Evolutionary conservation across 2,329 filamentous ascomycete genomes (phyloP), one percentile per base, ranked within the genome.

Genomic region (Diaporthe sp.): DNA sequence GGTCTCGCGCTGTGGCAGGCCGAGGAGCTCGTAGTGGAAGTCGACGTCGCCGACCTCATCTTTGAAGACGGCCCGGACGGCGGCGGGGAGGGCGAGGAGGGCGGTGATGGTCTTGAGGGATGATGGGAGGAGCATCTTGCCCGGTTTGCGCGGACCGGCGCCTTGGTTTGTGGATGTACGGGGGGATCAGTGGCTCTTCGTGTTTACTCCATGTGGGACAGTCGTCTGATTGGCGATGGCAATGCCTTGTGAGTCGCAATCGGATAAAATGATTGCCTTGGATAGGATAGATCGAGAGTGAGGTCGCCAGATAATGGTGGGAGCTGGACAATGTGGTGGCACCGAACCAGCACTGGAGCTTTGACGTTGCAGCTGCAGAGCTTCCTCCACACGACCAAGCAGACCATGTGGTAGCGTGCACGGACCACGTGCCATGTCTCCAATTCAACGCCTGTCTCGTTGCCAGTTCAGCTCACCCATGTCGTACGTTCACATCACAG

Each of bases 41-140:
- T 99, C 97, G 83, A 97, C 91, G 80, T 95, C 90, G 86, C 93
- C 96, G 79, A 97, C 95, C 84, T 99, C 96, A 82, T 99, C 97
- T 79, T 91, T 89, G 86, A 95, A 98, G 76, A 98, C 92, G 78
- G 95, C 94, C 81, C 85, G 82, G 70, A 90, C 86, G 82, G 88
- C 81, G 79, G 87, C 82, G 79, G 87, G 86, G 80, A 92, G 83
- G 51, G 83, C 79, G 74, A 84, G 79, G 73, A 86, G 81, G 46
- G 69, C 75, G 59, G 84, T 74, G 62, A 81, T 75, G 58, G 77
- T 69, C 31, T 80, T 79, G 59, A 68, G 17, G 31, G 74, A 67
- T 46, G 65, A 59, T 19, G 72, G 76, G 59, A 77, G 53, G 51
- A 77, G 68, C 74, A 74, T 77, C 37, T 53, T 77, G 75, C 31